These are phyloP conservation scores for Psilocybe cubensis DNA, from an alignment of 768 basidiomycete genomes.

Conservation along the genomic window DNA sequence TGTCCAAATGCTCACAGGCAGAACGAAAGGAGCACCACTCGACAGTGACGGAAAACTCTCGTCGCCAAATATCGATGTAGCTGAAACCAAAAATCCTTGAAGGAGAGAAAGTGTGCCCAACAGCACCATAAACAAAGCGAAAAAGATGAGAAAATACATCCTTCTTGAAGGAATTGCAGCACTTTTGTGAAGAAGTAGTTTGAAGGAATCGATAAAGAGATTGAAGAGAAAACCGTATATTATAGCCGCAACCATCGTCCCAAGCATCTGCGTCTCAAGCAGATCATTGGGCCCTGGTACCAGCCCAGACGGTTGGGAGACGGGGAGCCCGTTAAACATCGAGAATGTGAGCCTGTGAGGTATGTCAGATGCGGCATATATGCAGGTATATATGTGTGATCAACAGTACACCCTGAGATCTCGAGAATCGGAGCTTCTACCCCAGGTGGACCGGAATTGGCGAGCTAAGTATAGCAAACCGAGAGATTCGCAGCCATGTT, in stretches of 20 bases:
- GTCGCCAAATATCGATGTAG: slow-evolving; percentile 10
- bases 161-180: neutral
- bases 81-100: slow-evolving; percentile 3
- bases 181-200: neutral
- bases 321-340: neutral
- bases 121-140: slow-evolving; percentile 9
- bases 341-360: too few relatives aligned
- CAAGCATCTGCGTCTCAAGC: slow-evolving; percentile 17
- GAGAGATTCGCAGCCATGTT: too few relatives aligned
- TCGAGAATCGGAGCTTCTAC: too few relatives aligned
- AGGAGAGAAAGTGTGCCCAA: slow-evolving; percentile 12
- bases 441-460: too few relatives aligned
- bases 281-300: neutral
- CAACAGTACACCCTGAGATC: too few relatives aligned
- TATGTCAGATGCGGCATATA: too few relatives aligned
- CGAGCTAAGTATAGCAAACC: too few relatives aligned
- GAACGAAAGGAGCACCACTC: slow-evolving; percentile 8
- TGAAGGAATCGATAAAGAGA: slow-evolving; percentile 10
- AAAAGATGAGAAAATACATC: slow-evolving; percentile 3
- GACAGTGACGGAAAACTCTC: slow-evolving; percentile 3
- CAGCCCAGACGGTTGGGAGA: neutral
- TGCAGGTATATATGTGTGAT: too few relatives aligned
- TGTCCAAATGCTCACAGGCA: slow-evolving; percentile 18
- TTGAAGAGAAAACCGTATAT: slow-evolving; percentile 10
- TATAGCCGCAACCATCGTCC: slow-evolving; percentile 10